phyloP scores from a whole-genome alignment of 805 yeast species.

The Candida stauntonica region DNA sequence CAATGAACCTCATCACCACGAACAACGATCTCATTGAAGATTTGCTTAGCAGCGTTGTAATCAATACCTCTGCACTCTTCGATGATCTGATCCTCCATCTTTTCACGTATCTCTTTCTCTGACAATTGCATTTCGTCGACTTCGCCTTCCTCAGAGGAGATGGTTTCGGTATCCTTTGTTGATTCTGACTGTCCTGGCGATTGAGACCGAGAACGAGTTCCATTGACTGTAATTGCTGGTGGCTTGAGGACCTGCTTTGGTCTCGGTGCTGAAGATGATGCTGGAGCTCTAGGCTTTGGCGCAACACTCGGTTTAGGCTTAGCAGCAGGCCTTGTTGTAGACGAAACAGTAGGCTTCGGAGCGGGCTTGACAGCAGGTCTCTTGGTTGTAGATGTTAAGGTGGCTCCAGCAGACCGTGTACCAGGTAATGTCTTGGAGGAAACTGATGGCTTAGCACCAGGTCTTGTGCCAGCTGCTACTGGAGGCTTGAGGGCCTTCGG shows the following conservation, averaged over 20 bases:
- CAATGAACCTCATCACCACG: slow-evolving; percentile 92
- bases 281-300: slow-evolving; percentile 3
- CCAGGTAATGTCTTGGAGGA: slow-evolving; percentile 6
- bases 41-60: slow-evolving; percentile 72
- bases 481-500: slow-evolving; percentile 5
- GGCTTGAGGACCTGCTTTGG: slow-evolving; percentile 8
- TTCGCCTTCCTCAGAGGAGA: slow-evolving; percentile 16
- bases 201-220: slow-evolving; percentile 18
- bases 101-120: slow-evolving; percentile 27
- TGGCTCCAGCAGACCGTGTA: slow-evolving; percentile 3
- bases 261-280: slow-evolving; percentile 2
- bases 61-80: slow-evolving; percentile 62
- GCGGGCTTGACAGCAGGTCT: slow-evolving; percentile 6
- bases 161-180: slow-evolving; percentile 24
- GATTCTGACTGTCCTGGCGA: slow-evolving; percentile 18
- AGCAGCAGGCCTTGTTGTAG: not conserved
- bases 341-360: not conserved
- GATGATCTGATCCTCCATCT: slow-evolving; percentile 30
- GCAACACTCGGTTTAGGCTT: slow-evolving; percentile 1
- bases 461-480: slow-evolving; percentile 1
- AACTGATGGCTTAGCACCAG: slow-evolving; percentile 5
- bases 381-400: slow-evolving; percentile 8
- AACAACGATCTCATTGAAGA: slow-evolving; percentile 82
- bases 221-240: not conserved
- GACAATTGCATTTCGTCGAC: slow-evolving; percentile 24